Evolutionary conservation across 2,329 filamentous ascomycete species (phyloP).

Genomic region (Penicillium sp.): DNA sequence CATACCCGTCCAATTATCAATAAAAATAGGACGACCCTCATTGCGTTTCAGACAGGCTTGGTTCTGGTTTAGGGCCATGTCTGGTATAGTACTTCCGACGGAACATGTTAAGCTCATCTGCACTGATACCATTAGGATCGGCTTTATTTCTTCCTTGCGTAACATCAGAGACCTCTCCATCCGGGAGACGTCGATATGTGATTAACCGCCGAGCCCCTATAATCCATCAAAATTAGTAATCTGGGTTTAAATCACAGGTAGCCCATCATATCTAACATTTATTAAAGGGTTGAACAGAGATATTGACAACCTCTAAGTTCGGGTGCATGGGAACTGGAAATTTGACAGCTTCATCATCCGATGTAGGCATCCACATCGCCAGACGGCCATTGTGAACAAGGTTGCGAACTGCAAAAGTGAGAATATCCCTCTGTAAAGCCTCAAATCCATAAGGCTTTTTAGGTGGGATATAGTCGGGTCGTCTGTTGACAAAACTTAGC

Average conservation of each 20-base stretch:
- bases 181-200: conserved; percentile 75
- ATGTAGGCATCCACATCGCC: conserved; percentile 97
- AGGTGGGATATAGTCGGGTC: conserved; percentile 76
- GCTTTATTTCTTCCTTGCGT: conserved; percentile 38
- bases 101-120: conserved; percentile 71
- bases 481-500: conserved; percentile 41
- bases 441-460: conserved; percentile 92
- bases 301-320: conserved; percentile 70
- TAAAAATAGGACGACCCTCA: background rate
- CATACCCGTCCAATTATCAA: background rate
- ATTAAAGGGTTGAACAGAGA: conserved; percentile 86
- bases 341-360: conserved; percentile 76
- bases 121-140: conserved; percentile 51
- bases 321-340: conserved; percentile 78
- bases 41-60: background rate
- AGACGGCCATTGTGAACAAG: conserved; percentile 79
- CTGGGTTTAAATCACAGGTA: background rate
- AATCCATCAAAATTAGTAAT: conserved; percentile 4
- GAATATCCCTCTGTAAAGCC: conserved; percentile 86
- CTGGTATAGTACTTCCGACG: conserved; percentile 51
- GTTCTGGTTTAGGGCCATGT: conserved; percentile 4
- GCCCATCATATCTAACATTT: conserved; percentile 64
- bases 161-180: conserved; percentile 49
- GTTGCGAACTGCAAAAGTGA: conserved; percentile 76
- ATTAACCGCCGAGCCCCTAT: conserved; percentile 85